A percentile compares a stretch with the other conserved stretches of the same genome.
phyloP scores from a whole-genome alignment of 2,329 filamentous ascomycete species.

The Trichoderma citrinoviride region DNA sequence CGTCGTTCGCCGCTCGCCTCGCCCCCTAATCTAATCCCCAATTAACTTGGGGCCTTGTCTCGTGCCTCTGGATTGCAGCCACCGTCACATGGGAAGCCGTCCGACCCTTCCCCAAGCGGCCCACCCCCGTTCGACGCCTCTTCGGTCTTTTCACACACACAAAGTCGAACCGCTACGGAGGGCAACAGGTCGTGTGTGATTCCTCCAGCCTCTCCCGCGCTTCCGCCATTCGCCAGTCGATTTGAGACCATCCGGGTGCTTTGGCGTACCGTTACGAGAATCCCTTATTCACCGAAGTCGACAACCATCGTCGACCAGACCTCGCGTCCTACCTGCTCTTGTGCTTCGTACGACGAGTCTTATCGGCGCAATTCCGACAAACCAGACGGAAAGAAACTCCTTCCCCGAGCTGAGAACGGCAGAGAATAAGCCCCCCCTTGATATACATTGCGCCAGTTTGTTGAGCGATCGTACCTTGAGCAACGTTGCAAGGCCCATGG shows the following conservation, averaged over 20 bases:
- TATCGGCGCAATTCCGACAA: conserved; percentile 11
- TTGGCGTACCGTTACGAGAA: conserved; percentile 5
- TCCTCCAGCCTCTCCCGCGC: conserved; percentile 23
- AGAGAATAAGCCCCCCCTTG: not conserved
- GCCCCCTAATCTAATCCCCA: not conserved
- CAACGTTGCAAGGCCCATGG: conserved; percentile 1
- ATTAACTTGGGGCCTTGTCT: not conserved
- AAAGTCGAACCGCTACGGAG: conserved; percentile 29
- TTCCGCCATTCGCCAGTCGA: conserved; percentile 14
- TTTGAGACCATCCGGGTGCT: conserved; percentile 1
- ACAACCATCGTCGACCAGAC: not conserved
- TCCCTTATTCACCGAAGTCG: not conserved
- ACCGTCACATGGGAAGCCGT: conserved; percentile 16
- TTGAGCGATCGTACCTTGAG: not conserved
- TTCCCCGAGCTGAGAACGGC: not conserved
- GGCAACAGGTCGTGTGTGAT: conserved; percentile 43
- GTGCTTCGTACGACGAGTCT: conserved; percentile 1
- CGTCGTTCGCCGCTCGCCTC: not conserved
- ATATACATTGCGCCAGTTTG: not conserved
- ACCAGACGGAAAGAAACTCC: not conserved
- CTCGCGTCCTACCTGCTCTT: conserved; percentile 9
- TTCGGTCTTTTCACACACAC: conserved; percentile 9
- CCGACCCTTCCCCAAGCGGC: conserved; percentile 16
- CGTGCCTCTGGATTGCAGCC: conserved; percentile 7
- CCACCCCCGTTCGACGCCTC: conserved; percentile 7